Evolutionary conservation across 345 rosid species (phyloP).

Genomic region (Gossypioides kirkii): DNA sequence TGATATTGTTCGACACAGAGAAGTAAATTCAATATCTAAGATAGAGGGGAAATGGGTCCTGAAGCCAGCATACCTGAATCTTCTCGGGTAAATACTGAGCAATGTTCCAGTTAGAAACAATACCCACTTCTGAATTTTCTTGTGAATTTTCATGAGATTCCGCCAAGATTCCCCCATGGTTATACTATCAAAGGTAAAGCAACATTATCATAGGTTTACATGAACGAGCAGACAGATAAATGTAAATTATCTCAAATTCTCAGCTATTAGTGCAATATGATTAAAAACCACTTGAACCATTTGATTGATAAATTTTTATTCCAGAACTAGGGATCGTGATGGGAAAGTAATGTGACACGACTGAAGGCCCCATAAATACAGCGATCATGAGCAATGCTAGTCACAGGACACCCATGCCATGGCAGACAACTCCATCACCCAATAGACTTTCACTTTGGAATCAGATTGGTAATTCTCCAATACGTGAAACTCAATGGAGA

Average conservation of each 20-base stretch:
- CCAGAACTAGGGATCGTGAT: background rate
- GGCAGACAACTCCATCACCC: background rate
- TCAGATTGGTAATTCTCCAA: background rate
- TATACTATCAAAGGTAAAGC: constrained; percentile 41
- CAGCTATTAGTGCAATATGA: background rate
- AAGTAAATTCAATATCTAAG: background rate
- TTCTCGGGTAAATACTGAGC: constrained; percentile 74
- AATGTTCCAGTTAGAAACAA: constrained; percentile 85
- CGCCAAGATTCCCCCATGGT: constrained; percentile 82
- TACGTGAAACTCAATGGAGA: background rate
- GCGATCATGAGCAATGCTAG: background rate
- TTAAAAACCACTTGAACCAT: constrained; percentile 9
- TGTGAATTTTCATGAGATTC: constrained; percentile 44
- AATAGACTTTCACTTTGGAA: background rate
- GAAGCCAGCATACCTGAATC: constrained; percentile 49
- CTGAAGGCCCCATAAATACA: background rate
- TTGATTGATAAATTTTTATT: background rate
- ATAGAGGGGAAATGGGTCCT: background rate
- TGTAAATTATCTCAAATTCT: background rate
- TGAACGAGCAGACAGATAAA: constrained; percentile 3
- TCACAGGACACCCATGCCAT: background rate
- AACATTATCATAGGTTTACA: background rate
- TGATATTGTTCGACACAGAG: background rate
- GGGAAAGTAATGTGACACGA: background rate
- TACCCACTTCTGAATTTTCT: constrained; percentile 56